phyloP scores from a whole-genome alignment of 768 basidiomycete species.

The Leccinum subgranulosum region DNA sequence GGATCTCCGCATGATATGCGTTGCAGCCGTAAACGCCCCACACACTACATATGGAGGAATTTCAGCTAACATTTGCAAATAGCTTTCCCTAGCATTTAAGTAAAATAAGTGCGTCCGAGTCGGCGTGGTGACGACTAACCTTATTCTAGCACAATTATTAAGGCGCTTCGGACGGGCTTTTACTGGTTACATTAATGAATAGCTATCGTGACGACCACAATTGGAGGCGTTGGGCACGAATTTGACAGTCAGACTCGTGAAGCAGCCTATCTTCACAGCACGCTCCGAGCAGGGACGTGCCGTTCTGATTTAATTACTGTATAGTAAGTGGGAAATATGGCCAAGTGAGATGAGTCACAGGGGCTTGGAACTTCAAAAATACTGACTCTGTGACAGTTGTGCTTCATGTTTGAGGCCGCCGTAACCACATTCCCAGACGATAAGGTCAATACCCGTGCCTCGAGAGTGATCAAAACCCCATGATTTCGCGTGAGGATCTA shows the following conservation, averaged over 20 bases:
- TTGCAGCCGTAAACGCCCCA: slow-evolving; percentile 22
- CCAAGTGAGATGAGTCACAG: slow-evolving; percentile 8
- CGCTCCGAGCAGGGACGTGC: not conserved
- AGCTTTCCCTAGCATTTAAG: slow-evolving; percentile 21
- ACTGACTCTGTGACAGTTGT: slow-evolving; percentile 16
- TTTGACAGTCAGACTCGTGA: slow-evolving; percentile 13
- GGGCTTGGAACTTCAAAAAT: slow-evolving; percentile 18
- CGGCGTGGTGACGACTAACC: slow-evolving; percentile 16
- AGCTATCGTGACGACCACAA: slow-evolving; percentile 19
- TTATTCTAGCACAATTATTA: slow-evolving; percentile 22
- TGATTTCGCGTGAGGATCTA: not conserved
- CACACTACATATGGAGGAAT: slow-evolving; percentile 1
- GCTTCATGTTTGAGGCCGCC: not conserved
- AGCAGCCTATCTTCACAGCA: not conserved
- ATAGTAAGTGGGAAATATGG: slow-evolving; percentile 4
- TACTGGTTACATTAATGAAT: slow-evolving; percentile 13
- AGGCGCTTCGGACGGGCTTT: slow-evolving; percentile 8
- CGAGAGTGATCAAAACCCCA: not conserved
- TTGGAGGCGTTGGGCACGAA: slow-evolving; percentile 16
- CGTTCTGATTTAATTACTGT: slow-evolving; percentile 10
- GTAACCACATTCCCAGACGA: slow-evolving; percentile 22
- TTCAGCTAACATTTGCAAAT: slow-evolving; percentile 17
- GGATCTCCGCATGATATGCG: slow-evolving; percentile 28
- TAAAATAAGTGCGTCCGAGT: slow-evolving; percentile 4
- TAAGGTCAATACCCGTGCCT: not conserved